Conservation (phyloP, 345 rosid species). For the Eucalyptus fibrosa region DNA sequence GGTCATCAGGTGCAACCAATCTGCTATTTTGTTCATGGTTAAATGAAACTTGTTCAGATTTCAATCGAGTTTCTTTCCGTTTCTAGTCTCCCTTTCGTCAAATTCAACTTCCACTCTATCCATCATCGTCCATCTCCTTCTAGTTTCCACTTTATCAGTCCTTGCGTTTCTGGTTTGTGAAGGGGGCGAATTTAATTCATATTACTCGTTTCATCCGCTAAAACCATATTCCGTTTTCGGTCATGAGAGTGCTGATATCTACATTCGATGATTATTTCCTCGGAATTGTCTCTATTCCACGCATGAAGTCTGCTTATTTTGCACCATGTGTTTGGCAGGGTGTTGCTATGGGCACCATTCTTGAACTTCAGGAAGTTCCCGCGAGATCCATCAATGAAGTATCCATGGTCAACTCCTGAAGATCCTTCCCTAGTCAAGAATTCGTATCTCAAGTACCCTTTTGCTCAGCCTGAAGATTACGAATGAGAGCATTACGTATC, state of each 20-base stretch:
- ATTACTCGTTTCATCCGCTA: background rate
- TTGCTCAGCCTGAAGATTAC: slow-evolving; percentile 74
- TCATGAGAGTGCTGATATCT: background rate
- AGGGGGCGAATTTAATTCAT: background rate
- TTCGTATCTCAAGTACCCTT: slow-evolving; percentile 50
- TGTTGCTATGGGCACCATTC: slow-evolving; percentile 82
- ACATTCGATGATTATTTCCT: background rate
- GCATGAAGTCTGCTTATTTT: background rate
- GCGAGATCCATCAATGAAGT: slow-evolving; percentile 66
- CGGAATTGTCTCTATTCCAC: background rate
- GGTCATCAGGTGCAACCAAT: background rate
- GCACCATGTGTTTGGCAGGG: slow-evolving; percentile 12
- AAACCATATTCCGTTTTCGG: background rate
- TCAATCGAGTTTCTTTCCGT: background rate
- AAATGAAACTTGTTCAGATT: background rate
- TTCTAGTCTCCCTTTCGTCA: background rate
- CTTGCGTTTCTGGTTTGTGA: background rate
- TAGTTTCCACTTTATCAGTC: background rate
- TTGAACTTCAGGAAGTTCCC: slow-evolving; percentile 90
- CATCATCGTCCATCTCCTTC: background rate
- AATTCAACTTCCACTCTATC: background rate
- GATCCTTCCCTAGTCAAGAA: slow-evolving; percentile 45
- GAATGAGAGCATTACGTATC: background rate
- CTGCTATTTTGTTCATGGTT: background rate
- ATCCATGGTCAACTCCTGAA: slow-evolving; percentile 78